Evolutionary conservation across 1,284 basidiomycete species (phyloP), one percentile per base, ranked within the genome.

Genomic region (Sanghuangporus sanghuang): DNA sequence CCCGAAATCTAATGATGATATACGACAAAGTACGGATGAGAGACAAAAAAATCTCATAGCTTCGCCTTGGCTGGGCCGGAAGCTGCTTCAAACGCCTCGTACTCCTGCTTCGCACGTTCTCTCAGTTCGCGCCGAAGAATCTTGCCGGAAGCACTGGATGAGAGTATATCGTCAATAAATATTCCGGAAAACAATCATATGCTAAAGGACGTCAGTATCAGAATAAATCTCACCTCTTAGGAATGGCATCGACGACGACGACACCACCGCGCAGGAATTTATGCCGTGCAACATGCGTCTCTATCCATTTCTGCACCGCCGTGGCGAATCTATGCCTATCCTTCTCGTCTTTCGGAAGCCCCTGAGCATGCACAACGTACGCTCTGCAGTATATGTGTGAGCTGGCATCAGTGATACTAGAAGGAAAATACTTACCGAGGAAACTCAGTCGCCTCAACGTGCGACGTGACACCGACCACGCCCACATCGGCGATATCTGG

Each of bases 401-500:
- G 27, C 18, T 21, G 27, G 27, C 18, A 7, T 18, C 14, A 49
- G 18, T 14, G 7, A 11, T 32, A 57, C 16, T 59, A 48, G 3
- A 7, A 32, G 38, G 3, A 7, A 32, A 36, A 38, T 27, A 66
- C 69, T 57, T 39, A 85, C 86, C 88, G 82, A 9, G 92, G 92
- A 12, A 93, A 78, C 71, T 95, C 92, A 2, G 91, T 92, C 1
- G 84, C 88, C 68, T 90, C 80, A 57, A 78, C 78, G 1, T 76
- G 75, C 64, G 80, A 81, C 2, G 86, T 77, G 1, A 93, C 75
- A 1, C 90, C 89, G 60, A 93, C 86, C 3, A 94, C 89, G 7
- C 85, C 91, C 0, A 81, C 80, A 68, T 94, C 91, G 2, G 83
- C 84, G 27, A 92, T 78, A 2, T 87, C 81, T 0, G 88, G 85